Base-by-base conservation (phyloP, 495 filamentous ascomycete species). In the Xylaria curta region DNA sequence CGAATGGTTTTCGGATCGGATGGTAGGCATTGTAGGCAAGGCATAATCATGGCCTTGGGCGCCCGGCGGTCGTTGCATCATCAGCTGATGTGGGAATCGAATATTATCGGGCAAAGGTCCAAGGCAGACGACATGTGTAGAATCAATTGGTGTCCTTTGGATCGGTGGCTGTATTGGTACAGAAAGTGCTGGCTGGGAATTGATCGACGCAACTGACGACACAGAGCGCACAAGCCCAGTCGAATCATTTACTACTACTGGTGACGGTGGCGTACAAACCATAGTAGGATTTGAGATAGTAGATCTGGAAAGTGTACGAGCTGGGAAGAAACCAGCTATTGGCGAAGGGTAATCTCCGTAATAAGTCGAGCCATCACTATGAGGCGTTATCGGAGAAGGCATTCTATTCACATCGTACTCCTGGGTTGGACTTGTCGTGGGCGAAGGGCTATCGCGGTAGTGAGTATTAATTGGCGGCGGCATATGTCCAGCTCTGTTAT, bases 61-160 rank as follows among this genome's bases (percentile, higher is more conserved):
- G 7, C 78, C 74, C 19, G 84, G 74, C 1, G 83, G 74, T 24
- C 78, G 78, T 1, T 83, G 83, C 64, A 84, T 76, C 40, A 79
- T 65, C n/a, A 78, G 67, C 38, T 73, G 80, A 31, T 82, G 74
- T 19, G 85, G 85, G 24, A 87, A 72, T 42, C 78, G 80, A n/a
- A 88, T 72, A 69, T 84, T 83, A 59, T 85, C 83, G 1, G 86
- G 86, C 49, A 87, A 73, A 12, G 82, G 82, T 0, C 85, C 86
- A 1, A 87, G 78, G 58, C 85, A 88, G n/a, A 87, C 75, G 6
- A 88, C 82, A 42, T 83, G 74, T 6, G 82, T 82, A 40, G 85
- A 82, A 64, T 85, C 83, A 66, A 88, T 86, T 10, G 82, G 84
- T n/a, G 79, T 82, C 56, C 81, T 82, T 61, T 82, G 86, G 47